phyloP scores from a whole-genome alignment of 139 green algal genomes.

The Auxenochlorella pyrenoidosa region DNA sequence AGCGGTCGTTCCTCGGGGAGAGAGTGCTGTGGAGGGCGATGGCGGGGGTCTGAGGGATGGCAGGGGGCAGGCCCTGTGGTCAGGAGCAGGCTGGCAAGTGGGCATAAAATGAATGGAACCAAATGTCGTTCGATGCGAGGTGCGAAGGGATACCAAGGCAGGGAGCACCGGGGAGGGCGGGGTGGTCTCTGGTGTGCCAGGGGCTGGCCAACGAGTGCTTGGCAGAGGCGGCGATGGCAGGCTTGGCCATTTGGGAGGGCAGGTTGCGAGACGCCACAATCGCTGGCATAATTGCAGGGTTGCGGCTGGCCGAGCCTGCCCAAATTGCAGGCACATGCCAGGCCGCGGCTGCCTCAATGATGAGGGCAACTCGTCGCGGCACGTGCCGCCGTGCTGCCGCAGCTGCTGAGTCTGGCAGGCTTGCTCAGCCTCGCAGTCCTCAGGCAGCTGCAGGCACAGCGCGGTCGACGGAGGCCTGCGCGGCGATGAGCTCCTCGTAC shows the following conservation, averaged over 20 bases:
- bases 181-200: neutral
- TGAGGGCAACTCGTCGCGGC: no score
- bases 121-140: neutral
- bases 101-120: slow-evolving; percentile 3
- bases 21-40: neutral
- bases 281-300: neutral
- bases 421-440: neutral
- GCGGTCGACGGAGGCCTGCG: neutral
- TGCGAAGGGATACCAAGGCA: neutral
- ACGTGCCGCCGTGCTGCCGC: no score
- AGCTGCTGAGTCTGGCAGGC: neutral
- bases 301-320: no score
- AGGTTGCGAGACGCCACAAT: no score
- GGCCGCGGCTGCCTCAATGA: no score
- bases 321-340: no score
- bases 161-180: neutral
- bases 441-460: neutral
- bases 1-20: neutral
- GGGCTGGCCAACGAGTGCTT: no score
- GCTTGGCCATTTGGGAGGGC: no score
- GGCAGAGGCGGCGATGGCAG: neutral
- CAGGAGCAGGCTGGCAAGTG: neutral
- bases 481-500: slow-evolving; percentile 22
- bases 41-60: neutral
- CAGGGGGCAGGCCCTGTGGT: neutral